Base-by-base conservation (phyloP, 2,329 filamentous ascomycete species). In the Claviceps sp. region DNA sequence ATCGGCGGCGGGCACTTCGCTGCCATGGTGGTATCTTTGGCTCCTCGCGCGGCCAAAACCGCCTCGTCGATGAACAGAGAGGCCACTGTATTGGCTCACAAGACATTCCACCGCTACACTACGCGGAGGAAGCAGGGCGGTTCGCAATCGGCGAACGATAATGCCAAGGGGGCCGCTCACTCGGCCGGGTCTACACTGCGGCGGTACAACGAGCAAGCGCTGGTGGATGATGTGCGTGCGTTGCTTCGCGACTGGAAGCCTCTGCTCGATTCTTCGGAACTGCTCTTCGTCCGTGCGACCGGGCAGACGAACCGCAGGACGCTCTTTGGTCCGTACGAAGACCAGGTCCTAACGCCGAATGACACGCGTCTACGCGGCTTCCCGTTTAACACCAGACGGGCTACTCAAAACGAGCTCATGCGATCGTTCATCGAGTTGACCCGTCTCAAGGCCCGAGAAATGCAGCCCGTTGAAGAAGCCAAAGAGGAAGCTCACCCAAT, bases 1-100 rank as follows among this genome's bases (percentile, higher is more conserved):
- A 95, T 98, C 49, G 93, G 93, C 23, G 93, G 93, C 54, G 93
- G 93, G 0, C 93, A 98, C 65, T 98, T 98, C 63, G 93, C 93
- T 0, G 93, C 87, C 49, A 97, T 97, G 90, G 76, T 97, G 11
- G 86, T 98, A 11, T 89, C 89, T 0, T 76, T 97, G 4, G 82
- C 88, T 0, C 90, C 93, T 0, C 86, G 89, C 55, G 73, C 85
- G 50, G 79, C 80, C 39, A 91, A 87, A 63, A 80, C 80, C 50
- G 73, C 75, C 3, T 72, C 78, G 0, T 75, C 85, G 1, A 79
- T 95, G 63, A 89, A 94, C 57, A 78, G 88, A 50, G 86, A 95
- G 61, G 88, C 91, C 5, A 85, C 85, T 0, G 88, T 97, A 0
- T 76, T 96, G 45, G 91, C 89, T 0, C 91, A 97, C 68, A 98